These are phyloP conservation scores for Cladosporium sp. DNA, from an alignment of 2,329 filamentous ascomycete species.

Conservation along the genomic window DNA sequence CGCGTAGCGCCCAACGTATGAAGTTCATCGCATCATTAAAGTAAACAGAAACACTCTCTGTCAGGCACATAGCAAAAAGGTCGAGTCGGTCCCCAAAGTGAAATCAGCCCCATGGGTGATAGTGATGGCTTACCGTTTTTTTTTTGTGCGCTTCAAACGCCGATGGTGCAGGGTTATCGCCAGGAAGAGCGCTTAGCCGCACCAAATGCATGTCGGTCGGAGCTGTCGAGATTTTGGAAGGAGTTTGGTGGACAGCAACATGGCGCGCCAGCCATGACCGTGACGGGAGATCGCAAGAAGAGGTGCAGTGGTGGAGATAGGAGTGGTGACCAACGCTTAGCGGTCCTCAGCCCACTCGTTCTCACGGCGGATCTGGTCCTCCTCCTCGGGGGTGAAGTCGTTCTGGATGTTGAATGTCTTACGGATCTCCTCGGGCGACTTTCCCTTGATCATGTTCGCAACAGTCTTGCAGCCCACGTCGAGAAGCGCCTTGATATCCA, in stretches of 20 bases:
- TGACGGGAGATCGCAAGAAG: neutral
- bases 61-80: slow-evolving; percentile 4
- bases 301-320: neutral
- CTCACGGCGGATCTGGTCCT: slow-evolving; percentile 77
- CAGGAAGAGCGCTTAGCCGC: neutral
- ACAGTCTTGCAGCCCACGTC: slow-evolving; percentile 99
- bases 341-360: slow-evolving; percentile 53
- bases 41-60: neutral
- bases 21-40: slow-evolving; percentile 8
- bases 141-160: slow-evolving; percentile 10
- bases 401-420: slow-evolving; percentile 99
- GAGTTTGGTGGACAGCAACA: neutral
- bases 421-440: slow-evolving; percentile 97
- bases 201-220: slow-evolving; percentile 8
- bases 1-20: neutral
- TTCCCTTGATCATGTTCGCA: slow-evolving; percentile 99
- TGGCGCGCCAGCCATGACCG: neutral
- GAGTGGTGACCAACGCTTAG: slow-evolving; percentile 22
- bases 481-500: slow-evolving; percentile 96
- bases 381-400: slow-evolving; percentile 97
- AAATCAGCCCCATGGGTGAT: neutral
- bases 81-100: neutral
- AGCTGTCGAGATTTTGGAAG: neutral
- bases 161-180: neutral
- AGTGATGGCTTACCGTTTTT: neutral